Base-by-base conservation (phyloP, 1,139 yeast species). In the Pichia cactophila region DNA sequence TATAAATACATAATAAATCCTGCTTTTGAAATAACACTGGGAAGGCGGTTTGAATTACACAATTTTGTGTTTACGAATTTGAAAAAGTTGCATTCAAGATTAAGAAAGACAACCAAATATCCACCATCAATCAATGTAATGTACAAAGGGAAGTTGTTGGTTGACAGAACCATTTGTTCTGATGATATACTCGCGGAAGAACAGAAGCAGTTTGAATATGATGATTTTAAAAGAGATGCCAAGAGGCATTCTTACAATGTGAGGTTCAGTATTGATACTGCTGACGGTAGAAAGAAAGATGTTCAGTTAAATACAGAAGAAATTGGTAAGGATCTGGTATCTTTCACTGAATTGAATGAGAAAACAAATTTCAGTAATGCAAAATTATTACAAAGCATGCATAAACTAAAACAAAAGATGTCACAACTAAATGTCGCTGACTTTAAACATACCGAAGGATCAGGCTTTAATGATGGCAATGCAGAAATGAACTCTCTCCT, bases 121-220 rank as follows among this genome's bases (percentile, higher is more conserved):
- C 67, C 60, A 5, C 72, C 76, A 4, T 55, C 66, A 3, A 66
- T 72, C 16, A 66, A 65, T 5, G 59, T 72, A n/a, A 70, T 68
- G 35, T 68, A 71, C 46, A 69, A 69, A 31, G 75, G 71, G 14
- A 64, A 65, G 43, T 54, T 66, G 26, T 69, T 71, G 48, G 69
- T 73, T 3, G 78, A 73, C 54, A 69, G 75, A 2, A 64, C 68
- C 49, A 57, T 62, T 48, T 59, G 70, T 54, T 61, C 72, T 0
- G 65, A 56, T 33, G 61, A 51, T 38, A 26, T 52, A 5, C n/a
- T 44, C 7, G 12, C 31, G 26, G 50, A 42, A 26, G 53, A 52
- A n/a, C 10, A 26, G 12, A 51, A 26, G 14, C 26, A 48, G 37
- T 44, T 28, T 28, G 51, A 48, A 33, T 37, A 14, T n/a, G 50